phyloP scores from a whole-genome alignment of 1,139 yeast genomes.

The Groenewaldozyma auringiensis region DNA sequence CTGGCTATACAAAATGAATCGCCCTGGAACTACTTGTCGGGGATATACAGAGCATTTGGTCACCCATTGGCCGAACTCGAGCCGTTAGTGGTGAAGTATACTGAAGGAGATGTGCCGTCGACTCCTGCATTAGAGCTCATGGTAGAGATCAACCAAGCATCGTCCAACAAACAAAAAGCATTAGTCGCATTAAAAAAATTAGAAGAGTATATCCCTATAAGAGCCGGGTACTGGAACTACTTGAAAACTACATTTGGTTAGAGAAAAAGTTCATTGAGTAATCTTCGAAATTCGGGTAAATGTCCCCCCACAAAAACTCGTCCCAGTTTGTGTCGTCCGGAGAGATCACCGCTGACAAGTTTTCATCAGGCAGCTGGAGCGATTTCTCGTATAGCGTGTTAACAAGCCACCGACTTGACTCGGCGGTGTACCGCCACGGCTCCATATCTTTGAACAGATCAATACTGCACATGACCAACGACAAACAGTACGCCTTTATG shows the following conservation, averaged over 20 bases:
- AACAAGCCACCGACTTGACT: background rate
- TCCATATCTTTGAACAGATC: slow-evolving; percentile 2
- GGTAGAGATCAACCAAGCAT: slow-evolving; percentile 41
- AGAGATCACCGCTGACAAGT: background rate
- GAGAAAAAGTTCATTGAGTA: background rate
- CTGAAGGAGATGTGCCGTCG: slow-evolving; percentile 39
- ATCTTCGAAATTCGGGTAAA: background rate
- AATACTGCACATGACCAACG: background rate
- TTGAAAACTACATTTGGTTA: background rate
- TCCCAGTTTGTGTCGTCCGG: background rate
- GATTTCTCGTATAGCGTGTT: slow-evolving; percentile 1
- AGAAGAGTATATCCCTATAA: slow-evolving; percentile 55
- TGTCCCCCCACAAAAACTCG: background rate
- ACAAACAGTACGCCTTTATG: slow-evolving; percentile 1
- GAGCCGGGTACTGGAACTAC: slow-evolving; percentile 58
- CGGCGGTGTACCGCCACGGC: slow-evolving; percentile 2
- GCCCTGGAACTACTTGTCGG: slow-evolving; percentile 78
- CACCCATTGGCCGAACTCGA: slow-evolving; percentile 33
- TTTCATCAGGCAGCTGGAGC: background rate
- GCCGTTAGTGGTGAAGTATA: slow-evolving; percentile 39
- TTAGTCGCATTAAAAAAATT: slow-evolving; percentile 42
- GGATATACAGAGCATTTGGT: slow-evolving; percentile 41
- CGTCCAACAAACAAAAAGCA: slow-evolving; percentile 33
- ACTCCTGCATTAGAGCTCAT: slow-evolving; percentile 61
- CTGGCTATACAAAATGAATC: slow-evolving; percentile 75